Evolutionary conservation across 148 eudicot species (phyloP).

Genomic region (Camellia lanceoleosa): DNA sequence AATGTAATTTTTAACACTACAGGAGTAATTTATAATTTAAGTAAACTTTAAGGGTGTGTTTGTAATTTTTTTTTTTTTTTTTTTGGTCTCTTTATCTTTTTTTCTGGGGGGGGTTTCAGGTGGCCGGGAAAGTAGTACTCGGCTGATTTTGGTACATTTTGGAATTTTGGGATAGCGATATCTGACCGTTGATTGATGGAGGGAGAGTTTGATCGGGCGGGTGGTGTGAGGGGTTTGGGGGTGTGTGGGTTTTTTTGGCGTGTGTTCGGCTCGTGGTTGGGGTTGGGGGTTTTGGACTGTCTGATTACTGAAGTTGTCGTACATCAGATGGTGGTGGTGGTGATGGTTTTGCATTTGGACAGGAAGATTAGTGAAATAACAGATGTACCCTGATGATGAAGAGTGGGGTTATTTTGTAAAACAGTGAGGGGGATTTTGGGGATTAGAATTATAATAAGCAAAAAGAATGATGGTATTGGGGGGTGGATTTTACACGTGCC

Average conservation of each 20-base stretch:
- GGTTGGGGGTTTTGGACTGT: not conserved
- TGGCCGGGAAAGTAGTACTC: not conserved
- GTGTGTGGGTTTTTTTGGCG: not conserved
- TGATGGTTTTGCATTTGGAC: not conserved
- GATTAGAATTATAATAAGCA: not conserved
- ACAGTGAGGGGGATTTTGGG: not conserved
- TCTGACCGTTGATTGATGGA: not conserved
- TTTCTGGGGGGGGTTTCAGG: conserved; percentile 5
- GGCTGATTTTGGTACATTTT: not conserved
- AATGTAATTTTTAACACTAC: too few species aligned
- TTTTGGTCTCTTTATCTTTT: not conserved
- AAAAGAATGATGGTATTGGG: not conserved
- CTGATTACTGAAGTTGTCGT: not conserved
- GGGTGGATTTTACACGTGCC: conserved; percentile 11
- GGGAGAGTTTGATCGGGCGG: conserved; percentile 5
- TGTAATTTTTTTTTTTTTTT: not conserved
- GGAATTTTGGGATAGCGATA: not conserved
- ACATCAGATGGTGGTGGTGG: conserved; percentile 10
- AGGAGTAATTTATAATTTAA: too few species aligned
- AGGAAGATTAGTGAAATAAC: not conserved
- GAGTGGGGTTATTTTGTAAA: not conserved
- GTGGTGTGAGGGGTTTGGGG: too few species aligned
- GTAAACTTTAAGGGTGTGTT: too few species aligned
- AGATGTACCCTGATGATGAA: not conserved
- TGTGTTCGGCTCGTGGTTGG: conserved; percentile 7